These are phyloP conservation scores for Platanthera guangdongensis DNA, from an alignment of 106 monocot species.

Conservation along the genomic window DNA sequence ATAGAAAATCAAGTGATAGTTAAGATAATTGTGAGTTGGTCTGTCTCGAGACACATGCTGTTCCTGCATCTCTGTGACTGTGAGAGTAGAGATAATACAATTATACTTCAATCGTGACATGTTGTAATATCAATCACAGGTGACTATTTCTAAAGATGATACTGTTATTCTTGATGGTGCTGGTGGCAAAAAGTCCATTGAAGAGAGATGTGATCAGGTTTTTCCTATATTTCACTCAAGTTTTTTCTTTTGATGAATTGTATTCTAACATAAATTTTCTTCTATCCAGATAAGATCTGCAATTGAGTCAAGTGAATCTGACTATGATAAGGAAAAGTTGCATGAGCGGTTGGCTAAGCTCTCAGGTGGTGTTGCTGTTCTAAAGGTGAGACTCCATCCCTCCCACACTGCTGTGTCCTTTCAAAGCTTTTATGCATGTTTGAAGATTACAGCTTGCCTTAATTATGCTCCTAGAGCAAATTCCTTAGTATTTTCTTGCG, in stretches of 20 bases:
- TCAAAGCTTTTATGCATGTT: too few species aligned
- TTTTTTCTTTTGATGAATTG: background rate
- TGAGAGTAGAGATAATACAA: background rate
- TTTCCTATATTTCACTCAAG: background rate
- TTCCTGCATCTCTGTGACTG: background rate
- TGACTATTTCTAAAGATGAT: slow-evolving; percentile 90
- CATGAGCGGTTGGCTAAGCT: slow-evolving; percentile 71
- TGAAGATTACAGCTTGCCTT: background rate
- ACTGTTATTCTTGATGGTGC: slow-evolving; percentile 92
- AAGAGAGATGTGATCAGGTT: slow-evolving; percentile 91
- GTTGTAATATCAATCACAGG: slow-evolving; percentile 1
- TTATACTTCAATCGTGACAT: background rate
- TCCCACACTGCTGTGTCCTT: background rate
- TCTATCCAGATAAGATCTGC: slow-evolving; percentile 41
- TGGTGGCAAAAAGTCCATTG: slow-evolving; percentile 92
- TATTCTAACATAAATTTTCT: background rate
- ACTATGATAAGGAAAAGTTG: slow-evolving; percentile 66
- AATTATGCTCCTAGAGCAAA: background rate
- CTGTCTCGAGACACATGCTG: too few species aligned
- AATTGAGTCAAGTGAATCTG: slow-evolving; percentile 60
- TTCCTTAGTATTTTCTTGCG: background rate
- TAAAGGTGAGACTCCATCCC: slow-evolving; percentile 28
- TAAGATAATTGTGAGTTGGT: too few species aligned
- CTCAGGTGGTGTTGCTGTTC: slow-evolving; percentile 71
- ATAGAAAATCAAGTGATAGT: too few species aligned